Base-by-base conservation (phyloP, 768 basidiomycete genomes). In the Phanerochaete sordida region DNA sequence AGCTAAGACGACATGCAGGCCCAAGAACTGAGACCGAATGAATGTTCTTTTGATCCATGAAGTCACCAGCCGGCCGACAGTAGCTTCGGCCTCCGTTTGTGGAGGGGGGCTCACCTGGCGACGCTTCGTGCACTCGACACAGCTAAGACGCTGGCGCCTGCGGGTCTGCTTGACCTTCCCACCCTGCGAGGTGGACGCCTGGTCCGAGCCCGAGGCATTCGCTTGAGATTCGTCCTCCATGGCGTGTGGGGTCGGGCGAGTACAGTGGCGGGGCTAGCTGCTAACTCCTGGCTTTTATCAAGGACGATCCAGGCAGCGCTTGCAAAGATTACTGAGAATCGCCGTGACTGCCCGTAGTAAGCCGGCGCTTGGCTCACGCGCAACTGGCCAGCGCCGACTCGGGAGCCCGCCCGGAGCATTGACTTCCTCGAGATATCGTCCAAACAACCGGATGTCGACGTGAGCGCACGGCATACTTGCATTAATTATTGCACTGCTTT, bases 91-190 rank as follows among this genome's bases (percentile, higher is more conserved):
- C 13, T 35, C 33, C 33, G 6, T 35, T 13, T 35, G 13, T 35
- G 33, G n/a, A 50, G 50, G 28, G 13, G 2, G 37, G 68, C 76
- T 62, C 63, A 81, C 81, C 74, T 83, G 82, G 58, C 82, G 74
- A 51, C 82, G 75, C 65, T 81, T 82, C 1, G 83, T 81, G 64
- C 82, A 84, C 65, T 83, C 82, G 7, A 83, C 78, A 63, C 83
- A 84, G 65, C 81, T 81, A 33, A 82, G 70, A 46, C 81, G 76
- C 58, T 81, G 74, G 19, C 82, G 72, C 60, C 78, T 69, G 9
- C 81, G 74, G 21, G 80, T 80, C 68, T 79, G 81, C 71, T 83
- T 84, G 62, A 76, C 77, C 62, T 77, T 81, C 23, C 66, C 69
- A 5, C 59, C 59, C 12, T 60, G 62, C 43, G 49, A 43, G 11